Evolutionary conservation across 163 green algal genomes (phyloP), one percentile per base, ranked within the genome.

Genomic region (Scenedesmus sp.): DNA sequence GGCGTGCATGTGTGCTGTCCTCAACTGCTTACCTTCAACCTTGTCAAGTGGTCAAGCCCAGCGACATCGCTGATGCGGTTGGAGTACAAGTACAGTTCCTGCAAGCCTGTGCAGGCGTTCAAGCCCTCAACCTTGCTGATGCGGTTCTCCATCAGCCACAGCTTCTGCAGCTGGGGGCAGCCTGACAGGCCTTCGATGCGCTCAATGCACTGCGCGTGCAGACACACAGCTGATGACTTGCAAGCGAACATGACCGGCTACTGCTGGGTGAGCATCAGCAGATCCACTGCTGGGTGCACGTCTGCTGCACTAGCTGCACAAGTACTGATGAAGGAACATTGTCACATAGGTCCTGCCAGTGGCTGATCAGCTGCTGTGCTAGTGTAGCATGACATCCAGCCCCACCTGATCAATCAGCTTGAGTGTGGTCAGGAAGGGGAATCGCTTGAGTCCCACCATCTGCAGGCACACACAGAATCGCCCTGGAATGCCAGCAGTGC

Each of bases 141-240:
- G 42, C 86, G 85, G 82, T 97, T 97, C 88, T 97, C 96, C 37
- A 92, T 86, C 43, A 98, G 90, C 93, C 92, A 96, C 35, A 98
- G 94, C 92, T 95, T 93, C 86, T 97, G 83, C 42, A 98, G 93
- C 10, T 88, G 53, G 5, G 92, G 87, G 73, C 94, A 96, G 24
- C 80, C 81, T n/a, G 95, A 90, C 49, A 97, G 90, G n/a, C 90
- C 89, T 30, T 95, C 89, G n/a, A 98, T 97, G 43, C 91, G 85
- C 24, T 89, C 91, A 65, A 98, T 93, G 37, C 92, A 85, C 94
- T 97, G 93, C 51, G 83, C 12, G 22, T 20, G 16, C 13, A 37
- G 20, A 18, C 6, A 35, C 15, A 35, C 1, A 5, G 9, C 33
- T 30, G 44, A 43, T 33, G 61, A 72, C n/a, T n/a, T n/a, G n/a